Base-by-base conservation (phyloP, 306 rosid species). In the Trichosanthes truncata region DNA sequence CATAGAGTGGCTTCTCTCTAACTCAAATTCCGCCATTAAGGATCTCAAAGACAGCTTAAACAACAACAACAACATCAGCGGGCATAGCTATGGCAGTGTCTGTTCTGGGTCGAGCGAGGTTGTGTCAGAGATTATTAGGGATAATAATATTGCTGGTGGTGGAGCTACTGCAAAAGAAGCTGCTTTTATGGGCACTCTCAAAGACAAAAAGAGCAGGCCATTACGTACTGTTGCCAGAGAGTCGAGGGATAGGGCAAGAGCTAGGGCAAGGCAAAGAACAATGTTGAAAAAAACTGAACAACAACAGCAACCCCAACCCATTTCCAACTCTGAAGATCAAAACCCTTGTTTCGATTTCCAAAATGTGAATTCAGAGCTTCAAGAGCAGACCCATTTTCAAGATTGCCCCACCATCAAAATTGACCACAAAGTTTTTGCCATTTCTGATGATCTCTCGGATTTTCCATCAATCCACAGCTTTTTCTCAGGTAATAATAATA, bases 241-340 rank as follows among this genome's bases (percentile, higher is more conserved):
- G 55, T 83, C 92, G 1, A 86, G 92, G 79, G 90, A 73, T 52
- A 82, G 82, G 77, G 90, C 90, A 25, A 86, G 92, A 78, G 88
- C 77, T 63, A 86, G 92, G 80, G 92, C 92, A 20, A 84, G 89
- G 53, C 87, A 86, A 49, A 83, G 92, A 78, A 84, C 92, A 1
- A 81, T 69, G 62, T 83, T 81, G 80, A 88, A 49, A 49, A 49
- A 49, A 49, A 49, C n/a, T 3, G 1, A 49, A 14, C 55, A 48
- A 48, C 43, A 6, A 29, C 33, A 29, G 33, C n/a, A n/a, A n/a
- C n/a, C n/a, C n/a, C n/a, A n/a, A n/a, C n/a, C n/a, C n/a, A n/a
- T n/a, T n/a, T n/a, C n/a, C n/a, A n/a, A n/a, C n/a, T n/a, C n/a
- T n/a, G n/a, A n/a, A n/a, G 17, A 48, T 46, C 46, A 41, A 41